Base-by-base conservation (phyloP, 495 filamentous ascomycete genomes). In the Podospora bellae-mahoneyi region DNA sequence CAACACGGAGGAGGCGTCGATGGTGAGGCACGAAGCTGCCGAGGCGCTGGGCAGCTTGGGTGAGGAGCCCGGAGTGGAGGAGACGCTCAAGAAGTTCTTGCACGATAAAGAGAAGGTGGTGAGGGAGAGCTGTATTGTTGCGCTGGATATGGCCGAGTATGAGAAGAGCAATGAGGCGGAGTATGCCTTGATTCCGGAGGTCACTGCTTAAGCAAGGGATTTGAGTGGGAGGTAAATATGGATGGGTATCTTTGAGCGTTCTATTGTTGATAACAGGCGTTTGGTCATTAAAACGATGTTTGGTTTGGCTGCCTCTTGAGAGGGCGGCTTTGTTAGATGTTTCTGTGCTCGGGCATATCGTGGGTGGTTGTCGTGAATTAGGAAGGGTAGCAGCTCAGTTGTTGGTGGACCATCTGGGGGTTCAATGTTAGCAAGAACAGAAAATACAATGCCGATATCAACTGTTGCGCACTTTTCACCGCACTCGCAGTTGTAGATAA, bases 11-110 rank as follows among this genome's bases (percentile, higher is more conserved):
- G 95, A 99, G 78, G 87, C 84, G 28, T 91, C 93, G 71, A 99
- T 99, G 95, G 95, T 99, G 68, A 88, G 95, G 66, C 95, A 99
- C 76, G 95, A 99, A 77, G 95, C 95, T 59, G 95, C 96, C 4
- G 95, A 99, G 79, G 95, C 95, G 26, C 88, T 99, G n/a, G 95
- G 95, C 6, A 97, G 93, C 72, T 84, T 99, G 26, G 95, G 94
- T 19, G 93, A 95, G 27, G 92, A 96, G 73, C 91, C 96, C 64
- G 94, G 94, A 13, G 96, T 98, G 28, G 93, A 97, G 74, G 89
- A 91, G 64, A 90, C 87, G 3, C 75, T 99, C 78, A 91, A 87
- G 80, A 85, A 83, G 69, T 98, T 97, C 80, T 79, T 97, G 62
- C 84, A 96, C 72, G 96, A 98, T 77, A 87, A 90, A 55, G 95